Percentiles rank a stretch among this genome's conserved stretches.
phyloP scores from a whole-genome alignment of 352 stramenopile species.

The Halophytophthora polymorphica region DNA sequence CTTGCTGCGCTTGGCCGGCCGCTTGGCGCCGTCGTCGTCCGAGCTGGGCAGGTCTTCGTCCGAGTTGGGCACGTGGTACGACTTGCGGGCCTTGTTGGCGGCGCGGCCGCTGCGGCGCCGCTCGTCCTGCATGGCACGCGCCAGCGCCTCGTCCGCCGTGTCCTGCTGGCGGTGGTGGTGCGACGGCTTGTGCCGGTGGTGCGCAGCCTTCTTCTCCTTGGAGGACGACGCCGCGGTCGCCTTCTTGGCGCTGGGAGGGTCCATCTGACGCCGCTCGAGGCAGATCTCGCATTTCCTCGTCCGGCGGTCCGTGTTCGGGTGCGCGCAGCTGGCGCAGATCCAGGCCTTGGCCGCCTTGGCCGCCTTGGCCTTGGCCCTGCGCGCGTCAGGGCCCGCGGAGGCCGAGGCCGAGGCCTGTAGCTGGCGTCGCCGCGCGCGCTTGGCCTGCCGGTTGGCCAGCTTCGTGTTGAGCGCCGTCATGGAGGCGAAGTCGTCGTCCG shows the following conservation, averaged over 20 bases:
- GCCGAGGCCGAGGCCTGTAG: slow-evolving; percentile 8
- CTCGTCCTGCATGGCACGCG: slow-evolving; percentile 26
- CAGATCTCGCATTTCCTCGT: slow-evolving; percentile 43
- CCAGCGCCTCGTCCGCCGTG: slow-evolving; percentile 20
- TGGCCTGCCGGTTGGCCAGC: slow-evolving; percentile 64
- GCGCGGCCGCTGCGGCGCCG: slow-evolving; percentile 58
- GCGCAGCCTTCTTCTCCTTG: slow-evolving; percentile 16
- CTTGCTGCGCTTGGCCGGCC: slow-evolving; percentile 19
- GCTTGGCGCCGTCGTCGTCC: slow-evolving; percentile 37
- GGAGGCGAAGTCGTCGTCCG: slow-evolving; percentile 60
- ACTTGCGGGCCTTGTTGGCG: slow-evolving; percentile 65
- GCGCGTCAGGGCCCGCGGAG: neutral
- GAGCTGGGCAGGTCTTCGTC: slow-evolving; percentile 68
- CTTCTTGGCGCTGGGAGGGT: slow-evolving; percentile 13
- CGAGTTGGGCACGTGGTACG: slow-evolving; percentile 78
- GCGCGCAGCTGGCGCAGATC: slow-evolving; percentile 45
- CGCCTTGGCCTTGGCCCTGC: slow-evolving; percentile 2
- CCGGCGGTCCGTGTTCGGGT: slow-evolving; percentile 39
- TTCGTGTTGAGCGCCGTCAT: slow-evolving; percentile 74
- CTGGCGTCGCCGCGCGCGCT: slow-evolving; percentile 43
- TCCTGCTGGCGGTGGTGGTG: slow-evolving; percentile 10
- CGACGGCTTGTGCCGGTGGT: slow-evolving; percentile 6
- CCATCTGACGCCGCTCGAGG: slow-evolving; percentile 22
- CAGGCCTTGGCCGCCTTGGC: slow-evolving; percentile 25
- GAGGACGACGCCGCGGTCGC: slow-evolving; percentile 9